These are phyloP conservation scores for Amphibolis antarctica DNA, from an alignment of 106 monocot species.

Conservation along the genomic window DNA sequence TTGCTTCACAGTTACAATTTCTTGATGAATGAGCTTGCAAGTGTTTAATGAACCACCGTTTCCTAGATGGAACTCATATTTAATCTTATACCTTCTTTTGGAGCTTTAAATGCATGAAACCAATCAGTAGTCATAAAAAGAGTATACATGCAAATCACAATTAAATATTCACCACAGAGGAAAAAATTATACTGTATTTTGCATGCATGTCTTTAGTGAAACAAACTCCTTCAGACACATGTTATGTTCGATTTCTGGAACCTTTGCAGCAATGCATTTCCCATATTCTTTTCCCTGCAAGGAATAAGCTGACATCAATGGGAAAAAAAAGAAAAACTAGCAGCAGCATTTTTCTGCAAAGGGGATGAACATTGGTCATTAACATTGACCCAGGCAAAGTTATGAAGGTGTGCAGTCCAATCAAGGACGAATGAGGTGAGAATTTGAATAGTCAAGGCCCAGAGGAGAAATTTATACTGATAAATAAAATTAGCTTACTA, in stretches of 20 bases:
- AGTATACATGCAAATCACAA: neutral
- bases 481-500: too few relatives aligned
- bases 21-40: neutral
- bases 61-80: neutral
- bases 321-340: too few relatives aligned
- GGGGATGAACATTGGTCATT: too few relatives aligned
- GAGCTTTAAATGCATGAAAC: conserved; percentile 29
- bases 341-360: too few relatives aligned
- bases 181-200: conserved; percentile 38
- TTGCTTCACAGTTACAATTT: neutral
- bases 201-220: conserved; percentile 80
- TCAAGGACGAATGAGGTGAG: too few relatives aligned
- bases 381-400: too few relatives aligned
- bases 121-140: conserved; percentile 2
- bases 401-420: too few relatives aligned
- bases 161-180: neutral
- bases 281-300: conserved; percentile 34
- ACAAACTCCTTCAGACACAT: conserved; percentile 95
- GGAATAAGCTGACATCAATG: neutral
- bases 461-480: too few relatives aligned
- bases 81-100: conserved; percentile 37
- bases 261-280: conserved; percentile 61
- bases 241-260: conserved; percentile 83
- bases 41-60: neutral
- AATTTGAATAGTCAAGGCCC: too few relatives aligned